Conservation (phyloP, 2,329 filamentous ascomycete genomes). For the Venturia asperata region DNA sequence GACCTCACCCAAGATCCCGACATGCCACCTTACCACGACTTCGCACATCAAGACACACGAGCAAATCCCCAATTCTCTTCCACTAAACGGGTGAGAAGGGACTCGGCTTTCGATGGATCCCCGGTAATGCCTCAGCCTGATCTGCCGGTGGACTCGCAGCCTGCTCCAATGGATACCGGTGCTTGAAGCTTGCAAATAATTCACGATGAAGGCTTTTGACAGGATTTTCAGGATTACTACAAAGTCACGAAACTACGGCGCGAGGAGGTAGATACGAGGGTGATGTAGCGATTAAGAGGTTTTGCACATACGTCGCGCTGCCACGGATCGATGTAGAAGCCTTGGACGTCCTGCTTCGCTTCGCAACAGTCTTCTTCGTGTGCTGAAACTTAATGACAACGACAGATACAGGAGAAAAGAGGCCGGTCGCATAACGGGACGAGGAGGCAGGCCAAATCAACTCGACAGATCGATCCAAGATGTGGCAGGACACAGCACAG, state of each 20-base stretch:
- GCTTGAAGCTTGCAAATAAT: neutral
- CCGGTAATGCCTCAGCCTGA: neutral
- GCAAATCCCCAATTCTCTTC: neutral
- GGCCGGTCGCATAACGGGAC: no score
- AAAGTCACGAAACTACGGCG: neutral
- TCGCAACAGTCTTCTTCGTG: neutral
- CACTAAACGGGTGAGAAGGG: neutral
- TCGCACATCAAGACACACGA: neutral
- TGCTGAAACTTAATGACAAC: no score
- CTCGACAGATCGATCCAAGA: no score
- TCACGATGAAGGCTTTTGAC: neutral
- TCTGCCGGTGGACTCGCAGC: slow-evolving; percentile 1
- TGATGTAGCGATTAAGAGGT: no score
- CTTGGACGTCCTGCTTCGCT: no score
- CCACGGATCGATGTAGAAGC: neutral
- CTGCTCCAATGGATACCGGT: neutral
- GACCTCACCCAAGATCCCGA: neutral
- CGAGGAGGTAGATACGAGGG: neutral
- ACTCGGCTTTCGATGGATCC: neutral
- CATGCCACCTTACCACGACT: neutral
- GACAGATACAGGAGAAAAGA: no score
- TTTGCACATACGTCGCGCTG: neutral
- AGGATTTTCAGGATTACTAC: no score
- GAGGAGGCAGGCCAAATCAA: no score
- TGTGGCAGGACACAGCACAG: no score